Percentiles rank a stretch among this genome's conserved stretches.
Conservation (phyloP, 2,329 filamentous ascomycete genomes). For the Corinectria fuckeliana region DNA sequence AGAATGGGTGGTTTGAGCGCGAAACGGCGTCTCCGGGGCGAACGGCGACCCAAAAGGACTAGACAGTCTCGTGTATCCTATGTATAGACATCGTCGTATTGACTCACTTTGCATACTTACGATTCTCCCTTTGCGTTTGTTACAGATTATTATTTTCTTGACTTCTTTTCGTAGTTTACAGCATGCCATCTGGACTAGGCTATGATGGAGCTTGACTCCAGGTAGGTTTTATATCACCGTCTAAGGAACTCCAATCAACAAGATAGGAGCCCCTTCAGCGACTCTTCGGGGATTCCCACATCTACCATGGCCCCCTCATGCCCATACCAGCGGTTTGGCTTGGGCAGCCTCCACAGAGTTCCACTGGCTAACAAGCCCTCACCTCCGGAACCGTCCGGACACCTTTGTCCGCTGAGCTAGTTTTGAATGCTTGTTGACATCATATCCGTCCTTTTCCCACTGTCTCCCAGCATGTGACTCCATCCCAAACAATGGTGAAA, state of each 20-base stretch:
- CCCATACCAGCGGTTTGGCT: conserved; percentile 10
- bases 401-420: conserved; percentile 40
- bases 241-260: conserved; percentile 11
- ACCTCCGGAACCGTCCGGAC: conserved; percentile 32
- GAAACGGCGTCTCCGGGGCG: conserved; percentile 32
- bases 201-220: conserved; percentile 16
- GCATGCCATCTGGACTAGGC: conserved; percentile 24
- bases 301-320: conserved; percentile 24
- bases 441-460: conserved; percentile 27
- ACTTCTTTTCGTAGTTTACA: conserved; percentile 36
- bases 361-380: conserved; percentile 16
- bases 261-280: conserved; percentile 9
- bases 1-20: conserved; percentile 27
- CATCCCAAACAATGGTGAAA: conserved; percentile 31
- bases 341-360: conserved; percentile 17
- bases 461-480: conserved; percentile 32
- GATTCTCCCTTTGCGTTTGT: conserved; percentile 2
- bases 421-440: conserved; percentile 30
- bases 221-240: conserved; percentile 17
- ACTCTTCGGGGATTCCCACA: conserved; percentile 13
- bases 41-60: conserved; percentile 35
- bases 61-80: conserved; percentile 45
- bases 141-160: conserved; percentile 29
- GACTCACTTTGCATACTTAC: conserved; percentile 37
- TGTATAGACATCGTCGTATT: conserved; percentile 44